Evolutionary conservation across 345 rosid genomes (phyloP).

Genomic region (Pistacia integerrima): DNA sequence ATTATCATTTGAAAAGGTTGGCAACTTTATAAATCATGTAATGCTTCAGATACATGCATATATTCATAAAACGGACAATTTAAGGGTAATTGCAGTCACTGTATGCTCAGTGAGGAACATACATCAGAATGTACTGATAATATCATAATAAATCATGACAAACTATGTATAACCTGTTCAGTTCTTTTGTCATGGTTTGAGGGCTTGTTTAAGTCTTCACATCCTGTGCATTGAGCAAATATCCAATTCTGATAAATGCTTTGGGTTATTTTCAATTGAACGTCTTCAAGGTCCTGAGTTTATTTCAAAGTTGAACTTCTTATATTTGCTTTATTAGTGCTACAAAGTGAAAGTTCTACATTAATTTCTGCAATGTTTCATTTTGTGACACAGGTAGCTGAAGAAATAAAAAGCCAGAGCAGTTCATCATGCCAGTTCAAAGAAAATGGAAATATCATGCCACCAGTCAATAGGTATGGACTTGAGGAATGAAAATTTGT

Average conservation of each 20-base stretch:
- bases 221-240: not conserved
- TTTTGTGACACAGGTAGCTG: slow-evolving; percentile 32
- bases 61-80: not conserved
- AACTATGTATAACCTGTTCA: not conserved
- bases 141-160: not conserved
- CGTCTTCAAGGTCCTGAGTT: not conserved
- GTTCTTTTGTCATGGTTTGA: not conserved
- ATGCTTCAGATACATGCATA: not conserved
- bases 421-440: slow-evolving; percentile 12
- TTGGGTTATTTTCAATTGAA: not conserved
- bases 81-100: not conserved
- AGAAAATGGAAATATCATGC: slow-evolving; percentile 24
- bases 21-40: not conserved
- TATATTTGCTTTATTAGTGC: slow-evolving; percentile 12
- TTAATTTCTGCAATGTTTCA: slow-evolving; percentile 1
- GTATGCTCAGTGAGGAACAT: not conserved
- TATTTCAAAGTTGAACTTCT: not conserved
- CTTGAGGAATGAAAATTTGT: not conserved
- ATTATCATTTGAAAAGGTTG: slow-evolving; percentile 42
- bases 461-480: slow-evolving; percentile 43
- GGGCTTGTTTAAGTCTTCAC: not conserved
- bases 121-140: not conserved
- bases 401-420: slow-evolving; percentile 14
- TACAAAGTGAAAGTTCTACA: not conserved
- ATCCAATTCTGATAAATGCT: not conserved